Evolutionary conservation across 345 rosid genomes (phyloP), one percentile per base, ranked within the genome.

Genomic region (Eutrema japonicum): DNA sequence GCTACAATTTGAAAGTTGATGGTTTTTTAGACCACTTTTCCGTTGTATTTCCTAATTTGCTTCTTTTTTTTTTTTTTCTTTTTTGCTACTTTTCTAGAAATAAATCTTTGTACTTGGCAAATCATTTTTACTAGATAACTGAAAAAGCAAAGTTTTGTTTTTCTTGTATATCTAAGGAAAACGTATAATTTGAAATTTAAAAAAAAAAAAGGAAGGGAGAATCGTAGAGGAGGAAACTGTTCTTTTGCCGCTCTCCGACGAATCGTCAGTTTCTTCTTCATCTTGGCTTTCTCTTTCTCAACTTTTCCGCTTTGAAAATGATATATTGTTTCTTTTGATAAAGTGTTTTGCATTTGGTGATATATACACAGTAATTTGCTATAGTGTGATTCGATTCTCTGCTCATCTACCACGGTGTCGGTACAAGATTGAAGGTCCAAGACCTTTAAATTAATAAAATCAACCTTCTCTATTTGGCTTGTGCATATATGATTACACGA

Each of bases 371-470:
- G 35, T 9, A 10, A 38, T 8, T 38, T n/a, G 43, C 8, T 35
- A 35, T 6, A 56, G 29, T 56, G 45, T 16, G 2, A 36, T 16
- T 57, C 45, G 73, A 66, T 66, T 59, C 68, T 46, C 68, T 61
- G n/a, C 72, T 51, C 55, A 57, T 66, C 61, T 10, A 35, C 58
- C 42, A 64, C 33, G 78, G 78, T 74, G 77, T 74, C 72, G 77
- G 77, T 66, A 66, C 7, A 38, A 0, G 41, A 67, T 59, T 50
- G 48, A 73, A 53, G 18, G 58, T 53, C 38, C 59, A 29, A 32
- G 22, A 13, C 22, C 2, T 30, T 1, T 12, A 52, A 29, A 27
- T 51, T 27, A 26, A 51, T 26, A 22, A 26, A 27, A 36, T 36
- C 0, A 36, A 35, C 30, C 14, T 2, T 45, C 6, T 40, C 12